Evolutionary conservation across 2,329 filamentous ascomycete genomes (phyloP).

Genomic region (Colletotrichum trifolii): DNA sequence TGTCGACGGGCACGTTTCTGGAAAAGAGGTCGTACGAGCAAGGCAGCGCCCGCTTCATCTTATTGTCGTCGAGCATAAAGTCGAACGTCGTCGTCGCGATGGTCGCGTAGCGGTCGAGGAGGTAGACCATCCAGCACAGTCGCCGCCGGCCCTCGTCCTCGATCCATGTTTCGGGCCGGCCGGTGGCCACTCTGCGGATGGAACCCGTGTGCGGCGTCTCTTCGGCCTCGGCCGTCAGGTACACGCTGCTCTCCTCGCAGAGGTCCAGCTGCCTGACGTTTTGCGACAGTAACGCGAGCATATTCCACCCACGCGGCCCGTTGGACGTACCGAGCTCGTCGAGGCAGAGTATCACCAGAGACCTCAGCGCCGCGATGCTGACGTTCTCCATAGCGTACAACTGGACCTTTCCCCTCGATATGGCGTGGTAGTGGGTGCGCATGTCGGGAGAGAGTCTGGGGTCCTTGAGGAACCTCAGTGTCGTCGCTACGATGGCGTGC

Average conservation of each 20-base stretch:
- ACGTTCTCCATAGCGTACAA: constrained; percentile 55
- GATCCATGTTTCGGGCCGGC: constrained; percentile 55
- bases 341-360: constrained; percentile 53
- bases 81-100: constrained; percentile 54
- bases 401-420: constrained; percentile 53
- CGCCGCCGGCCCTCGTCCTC: constrained; percentile 56
- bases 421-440: constrained; percentile 51
- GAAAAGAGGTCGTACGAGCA: constrained; percentile 59
- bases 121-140: constrained; percentile 58
- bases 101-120: constrained; percentile 56
- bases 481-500: constrained; percentile 57
- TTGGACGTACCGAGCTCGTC: constrained; percentile 57
- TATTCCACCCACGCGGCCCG: constrained; percentile 55
- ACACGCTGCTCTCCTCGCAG: constrained; percentile 52
- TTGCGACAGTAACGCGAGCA: constrained; percentile 52
- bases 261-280: constrained; percentile 53
- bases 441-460: constrained; percentile 50
- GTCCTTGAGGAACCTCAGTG: constrained; percentile 55
- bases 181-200: constrained; percentile 47
- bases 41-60: constrained; percentile 53
- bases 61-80: constrained; percentile 53
- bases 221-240: constrained; percentile 47
- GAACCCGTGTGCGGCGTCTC: constrained; percentile 49
- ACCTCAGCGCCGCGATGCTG: constrained; percentile 51
- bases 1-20: constrained; percentile 55